These are phyloP conservation scores for Chaetothyriales sp. DNA, from an alignment of 2,329 filamentous ascomycete species.

Conservation along the genomic window DNA sequence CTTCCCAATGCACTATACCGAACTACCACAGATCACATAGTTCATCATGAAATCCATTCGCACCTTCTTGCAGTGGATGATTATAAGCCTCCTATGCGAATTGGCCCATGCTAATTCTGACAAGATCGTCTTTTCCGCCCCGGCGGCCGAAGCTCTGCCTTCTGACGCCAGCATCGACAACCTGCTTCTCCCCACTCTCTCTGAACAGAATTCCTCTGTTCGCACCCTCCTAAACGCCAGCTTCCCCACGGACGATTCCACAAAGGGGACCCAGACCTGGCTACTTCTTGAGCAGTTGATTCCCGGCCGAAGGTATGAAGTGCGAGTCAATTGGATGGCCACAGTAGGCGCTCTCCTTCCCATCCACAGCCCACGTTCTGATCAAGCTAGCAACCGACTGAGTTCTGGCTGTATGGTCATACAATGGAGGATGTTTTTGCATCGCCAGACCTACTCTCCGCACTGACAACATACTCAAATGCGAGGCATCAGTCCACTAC, in stretches of 20 bases:
- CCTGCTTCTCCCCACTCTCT: slow-evolving; percentile 50
- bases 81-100: not conserved
- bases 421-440: slow-evolving; percentile 46
- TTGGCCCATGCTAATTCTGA: slow-evolving; percentile 58
- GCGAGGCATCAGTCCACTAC: slow-evolving; percentile 25
- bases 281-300: slow-evolving; percentile 55
- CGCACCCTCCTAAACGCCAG: slow-evolving; percentile 50
- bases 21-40: not conserved
- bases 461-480: slow-evolving; percentile 48
- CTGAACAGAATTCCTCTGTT: slow-evolving; percentile 40
- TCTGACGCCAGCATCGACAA: slow-evolving; percentile 42
- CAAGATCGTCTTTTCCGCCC: slow-evolving; percentile 76
- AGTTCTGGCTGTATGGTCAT: slow-evolving; percentile 55
- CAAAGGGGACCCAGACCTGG: slow-evolving; percentile 56
- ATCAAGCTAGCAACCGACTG: slow-evolving; percentile 60
- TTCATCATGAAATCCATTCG: not conserved
- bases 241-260: slow-evolving; percentile 45
- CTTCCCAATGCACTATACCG: too few species aligned
- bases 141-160: slow-evolving; percentile 42
- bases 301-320: slow-evolving; percentile 69
- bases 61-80: not conserved
- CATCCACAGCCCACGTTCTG: not conserved
- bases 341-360: slow-evolving; percentile 46
- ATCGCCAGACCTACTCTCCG: slow-evolving; percentile 46
- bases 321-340: slow-evolving; percentile 84